Evolutionary conservation across 129 eudicot species (phyloP).

Genomic region (Cynara cardunculus): DNA sequence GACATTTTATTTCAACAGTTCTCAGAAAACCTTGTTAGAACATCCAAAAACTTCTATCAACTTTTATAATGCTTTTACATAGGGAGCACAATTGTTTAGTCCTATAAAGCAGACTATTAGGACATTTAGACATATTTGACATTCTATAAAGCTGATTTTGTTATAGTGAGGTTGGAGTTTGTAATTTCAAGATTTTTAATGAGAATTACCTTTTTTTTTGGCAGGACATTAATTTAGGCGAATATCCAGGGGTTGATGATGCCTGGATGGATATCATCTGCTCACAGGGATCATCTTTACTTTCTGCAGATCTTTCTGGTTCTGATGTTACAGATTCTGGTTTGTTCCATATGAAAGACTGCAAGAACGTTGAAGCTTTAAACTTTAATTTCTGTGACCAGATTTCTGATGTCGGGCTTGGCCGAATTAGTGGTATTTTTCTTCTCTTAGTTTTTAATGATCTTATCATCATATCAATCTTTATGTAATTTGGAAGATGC

Average conservation of each 20-base stretch:
- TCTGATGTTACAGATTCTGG: slow-evolving; percentile 86
- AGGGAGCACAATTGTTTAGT: neutral
- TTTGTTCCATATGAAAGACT: slow-evolving; percentile 48
- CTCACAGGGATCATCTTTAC: slow-evolving; percentile 82
- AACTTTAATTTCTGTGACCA: slow-evolving; percentile 72
- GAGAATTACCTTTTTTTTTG: slow-evolving; percentile 1
- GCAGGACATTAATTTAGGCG: slow-evolving; percentile 89
- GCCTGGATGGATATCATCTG: slow-evolving; percentile 76
- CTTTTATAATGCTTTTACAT: neutral
- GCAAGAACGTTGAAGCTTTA: slow-evolving; percentile 56
- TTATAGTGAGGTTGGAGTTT: neutral
- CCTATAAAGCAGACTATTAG: neutral
- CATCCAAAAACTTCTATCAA: too few species aligned
- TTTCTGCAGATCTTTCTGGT: slow-evolving; percentile 80
- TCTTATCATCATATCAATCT: neutral
- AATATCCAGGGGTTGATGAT: slow-evolving; percentile 76
- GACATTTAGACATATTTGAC: neutral
- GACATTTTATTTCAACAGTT: too few species aligned
- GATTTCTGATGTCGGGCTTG: slow-evolving; percentile 61
- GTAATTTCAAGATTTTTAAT: neutral
- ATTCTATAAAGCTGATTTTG: neutral
- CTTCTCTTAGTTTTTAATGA: neutral
- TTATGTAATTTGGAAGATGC: neutral
- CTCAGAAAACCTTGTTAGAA: too few species aligned
- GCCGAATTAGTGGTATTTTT: slow-evolving; percentile 43